Evolutionary conservation across 345 rosid genomes (phyloP).

Genomic region (Erysimum cheiranthoides): DNA sequence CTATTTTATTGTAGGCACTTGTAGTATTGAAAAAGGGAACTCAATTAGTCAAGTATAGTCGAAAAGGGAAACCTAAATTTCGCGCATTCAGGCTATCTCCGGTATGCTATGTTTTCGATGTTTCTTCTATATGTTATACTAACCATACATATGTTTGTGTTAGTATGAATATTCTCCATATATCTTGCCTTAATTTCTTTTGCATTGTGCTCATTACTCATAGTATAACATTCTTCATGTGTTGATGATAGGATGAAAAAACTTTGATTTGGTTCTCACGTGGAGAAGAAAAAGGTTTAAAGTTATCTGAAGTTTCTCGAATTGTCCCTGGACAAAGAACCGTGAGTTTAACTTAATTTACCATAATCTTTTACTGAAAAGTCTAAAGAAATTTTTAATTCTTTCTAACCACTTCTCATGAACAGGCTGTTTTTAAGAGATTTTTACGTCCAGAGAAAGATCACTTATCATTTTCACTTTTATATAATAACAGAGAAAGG

Average conservation of each 20-base stretch:
- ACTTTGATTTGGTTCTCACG: conserved; percentile 83
- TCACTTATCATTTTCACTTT: conserved; percentile 89
- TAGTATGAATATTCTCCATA: background rate
- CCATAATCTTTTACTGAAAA: background rate
- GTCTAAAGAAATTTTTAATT: background rate
- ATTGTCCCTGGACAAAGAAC: conserved; percentile 95
- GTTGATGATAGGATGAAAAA: conserved; percentile 81
- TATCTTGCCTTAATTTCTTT: background rate
- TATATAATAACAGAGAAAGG: conserved; percentile 88
- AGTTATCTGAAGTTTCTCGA: conserved; percentile 62
- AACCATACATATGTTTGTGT: background rate
- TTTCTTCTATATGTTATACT: background rate
- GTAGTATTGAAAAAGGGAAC: conserved; percentile 79
- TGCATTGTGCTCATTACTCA: background rate
- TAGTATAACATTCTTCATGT: background rate
- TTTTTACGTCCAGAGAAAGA: conserved; percentile 93
- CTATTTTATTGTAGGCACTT: conserved; percentile 65
- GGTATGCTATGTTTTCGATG: conserved; percentile 43
- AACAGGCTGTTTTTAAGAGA: conserved; percentile 90
- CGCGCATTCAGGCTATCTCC: conserved; percentile 78
- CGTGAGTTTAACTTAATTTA: conserved; percentile 53
- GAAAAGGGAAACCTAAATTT: conserved; percentile 93
- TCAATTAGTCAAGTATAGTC: conserved; percentile 87
- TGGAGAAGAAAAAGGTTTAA: conserved; percentile 72
- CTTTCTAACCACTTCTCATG: conserved; percentile 26